Conservation (phyloP, 1,284 basidiomycete genomes). For the Fomitopsis schrenkii region DNA sequence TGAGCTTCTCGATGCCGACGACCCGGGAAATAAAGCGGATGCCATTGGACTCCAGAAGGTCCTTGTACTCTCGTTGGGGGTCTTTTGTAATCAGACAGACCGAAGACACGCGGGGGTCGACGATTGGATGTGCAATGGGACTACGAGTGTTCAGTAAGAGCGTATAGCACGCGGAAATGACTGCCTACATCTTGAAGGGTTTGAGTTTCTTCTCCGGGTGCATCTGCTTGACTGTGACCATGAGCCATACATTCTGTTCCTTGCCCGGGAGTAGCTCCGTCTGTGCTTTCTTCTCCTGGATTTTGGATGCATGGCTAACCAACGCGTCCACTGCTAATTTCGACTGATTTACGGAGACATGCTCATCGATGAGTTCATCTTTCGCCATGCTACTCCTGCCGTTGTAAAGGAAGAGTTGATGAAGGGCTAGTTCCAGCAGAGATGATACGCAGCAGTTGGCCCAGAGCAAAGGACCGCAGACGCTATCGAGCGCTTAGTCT, state of each 20-base stretch:
- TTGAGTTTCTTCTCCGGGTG: constrained; percentile 75
- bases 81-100: constrained; percentile 95
- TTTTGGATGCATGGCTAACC: constrained; percentile 62
- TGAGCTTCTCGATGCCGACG: constrained; percentile 87
- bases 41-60: constrained; percentile 72
- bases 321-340: constrained; percentile 76
- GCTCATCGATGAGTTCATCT: constrained; percentile 58
- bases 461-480: too few relatives aligned
- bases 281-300: constrained; percentile 61
- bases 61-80: constrained; percentile 95
- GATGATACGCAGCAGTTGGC: too few relatives aligned
- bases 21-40: constrained; percentile 91
- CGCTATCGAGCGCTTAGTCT: too few relatives aligned
- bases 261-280: constrained; percentile 75
- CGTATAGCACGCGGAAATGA: not conserved
- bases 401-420: not conserved
- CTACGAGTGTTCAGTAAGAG: constrained; percentile 33
- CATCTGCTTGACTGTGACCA: constrained; percentile 80
- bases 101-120: constrained; percentile 74
- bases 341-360: constrained; percentile 72
- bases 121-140: constrained; percentile 76
- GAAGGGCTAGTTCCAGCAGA: too few relatives aligned
- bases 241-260: constrained; percentile 84
- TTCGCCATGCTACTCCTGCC: constrained; percentile 33
- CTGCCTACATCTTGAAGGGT: constrained; percentile 77